Conservation (phyloP, 768 basidiomycete genomes). For the Candolleomyces eurysporus region DNA sequence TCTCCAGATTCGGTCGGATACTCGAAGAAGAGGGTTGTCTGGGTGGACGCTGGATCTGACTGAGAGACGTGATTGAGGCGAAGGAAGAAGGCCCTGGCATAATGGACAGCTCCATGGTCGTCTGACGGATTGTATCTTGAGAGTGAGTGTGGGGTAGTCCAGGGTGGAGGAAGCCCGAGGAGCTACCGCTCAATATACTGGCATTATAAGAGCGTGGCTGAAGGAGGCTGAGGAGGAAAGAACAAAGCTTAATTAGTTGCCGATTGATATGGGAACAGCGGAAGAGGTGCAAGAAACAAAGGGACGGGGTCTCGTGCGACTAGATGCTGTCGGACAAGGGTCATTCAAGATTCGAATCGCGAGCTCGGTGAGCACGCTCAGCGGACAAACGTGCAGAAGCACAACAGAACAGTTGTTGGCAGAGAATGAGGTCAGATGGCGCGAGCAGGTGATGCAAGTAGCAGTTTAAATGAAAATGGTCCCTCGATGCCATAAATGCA, state of each 20-base stretch:
- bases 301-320: no score
- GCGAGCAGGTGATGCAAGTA: slow-evolving; percentile 11
- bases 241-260: no score
- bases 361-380: slow-evolving; percentile 9
- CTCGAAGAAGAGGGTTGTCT: background rate
- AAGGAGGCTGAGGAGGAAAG: slow-evolving; percentile 23
- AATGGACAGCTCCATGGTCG: slow-evolving; percentile 64
- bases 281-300: no score
- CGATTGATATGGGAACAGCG: no score
- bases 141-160: slow-evolving; percentile 41
- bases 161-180: slow-evolving; percentile 14
- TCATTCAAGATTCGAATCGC: slow-evolving; percentile 14
- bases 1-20: background rate
- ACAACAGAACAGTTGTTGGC: background rate
- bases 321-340: background rate
- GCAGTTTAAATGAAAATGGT: background rate
- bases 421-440: slow-evolving; percentile 28
- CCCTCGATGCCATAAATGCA: background rate
- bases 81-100: slow-evolving; percentile 37
- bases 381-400: slow-evolving; percentile 5
- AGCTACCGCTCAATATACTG: slow-evolving; percentile 19
- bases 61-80: slow-evolving; percentile 1
- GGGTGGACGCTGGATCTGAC: background rate
- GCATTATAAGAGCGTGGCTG: slow-evolving; percentile 52
- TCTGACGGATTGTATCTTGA: slow-evolving; percentile 61